phyloP scores from a whole-genome alignment of 495 filamentous ascomycete genomes.

The Pseudevernia furfuracea region DNA sequence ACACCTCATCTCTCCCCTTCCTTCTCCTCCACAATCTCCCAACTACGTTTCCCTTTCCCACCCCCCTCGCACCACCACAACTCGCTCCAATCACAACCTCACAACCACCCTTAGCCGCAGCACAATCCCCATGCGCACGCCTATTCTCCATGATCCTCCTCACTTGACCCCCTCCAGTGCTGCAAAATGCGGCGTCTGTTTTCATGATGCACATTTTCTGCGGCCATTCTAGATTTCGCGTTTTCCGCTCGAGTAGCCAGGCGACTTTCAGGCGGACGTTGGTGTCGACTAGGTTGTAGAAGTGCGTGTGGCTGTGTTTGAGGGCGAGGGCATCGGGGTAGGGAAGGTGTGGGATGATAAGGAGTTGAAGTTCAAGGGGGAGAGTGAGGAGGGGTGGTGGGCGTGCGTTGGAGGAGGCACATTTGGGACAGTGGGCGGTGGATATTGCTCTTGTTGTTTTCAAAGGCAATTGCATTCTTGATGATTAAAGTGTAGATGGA shows the following conservation, averaged over 20 bases:
- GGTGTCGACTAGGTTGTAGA: slow-evolving; percentile 47
- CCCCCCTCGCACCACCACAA: slow-evolving; percentile 15
- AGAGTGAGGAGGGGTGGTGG: slow-evolving; percentile 29
- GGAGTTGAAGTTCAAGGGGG: slow-evolving; percentile 49
- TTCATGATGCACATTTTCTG: slow-evolving; percentile 20
- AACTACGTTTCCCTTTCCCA: not conserved
- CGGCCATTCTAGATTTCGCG: slow-evolving; percentile 18
- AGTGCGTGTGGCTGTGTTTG: slow-evolving; percentile 47
- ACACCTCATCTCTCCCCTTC: slow-evolving; percentile 35
- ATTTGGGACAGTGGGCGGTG: not conserved
- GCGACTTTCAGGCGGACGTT: slow-evolving; percentile 46
- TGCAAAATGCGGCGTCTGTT: slow-evolving; percentile 25
- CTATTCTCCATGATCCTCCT: slow-evolving; percentile 21
- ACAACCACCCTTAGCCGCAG: slow-evolving; percentile 13
- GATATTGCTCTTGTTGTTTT: not conserved
- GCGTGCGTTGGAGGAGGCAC: not conserved
- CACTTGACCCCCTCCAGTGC: slow-evolving; percentile 15
- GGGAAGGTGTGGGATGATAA: slow-evolving; percentile 43
- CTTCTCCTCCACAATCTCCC: slow-evolving; percentile 2
- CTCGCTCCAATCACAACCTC: slow-evolving; percentile 24
- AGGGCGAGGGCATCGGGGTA: slow-evolving; percentile 54
- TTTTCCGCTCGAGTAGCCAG: slow-evolving; percentile 47
- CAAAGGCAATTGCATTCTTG: not conserved
- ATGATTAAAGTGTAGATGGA: not conserved
- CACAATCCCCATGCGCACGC: slow-evolving; percentile 23